Conservation (phyloP, 805 yeast genomes). For the Debaryomyces castellii region DNA sequence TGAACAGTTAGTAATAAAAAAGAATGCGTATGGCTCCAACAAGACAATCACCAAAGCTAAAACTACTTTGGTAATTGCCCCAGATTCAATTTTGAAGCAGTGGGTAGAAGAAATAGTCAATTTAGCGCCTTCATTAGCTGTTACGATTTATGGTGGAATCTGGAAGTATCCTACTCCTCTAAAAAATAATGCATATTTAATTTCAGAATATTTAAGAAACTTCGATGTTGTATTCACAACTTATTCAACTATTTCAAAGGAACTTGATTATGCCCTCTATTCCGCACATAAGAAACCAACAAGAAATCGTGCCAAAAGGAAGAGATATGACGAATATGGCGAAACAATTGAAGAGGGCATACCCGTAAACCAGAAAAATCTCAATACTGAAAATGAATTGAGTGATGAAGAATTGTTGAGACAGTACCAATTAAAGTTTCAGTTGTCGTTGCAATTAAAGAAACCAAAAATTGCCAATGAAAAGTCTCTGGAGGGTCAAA, state of each 20-base stretch:
- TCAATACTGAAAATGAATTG: neutral
- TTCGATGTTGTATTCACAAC: constrained; percentile 83
- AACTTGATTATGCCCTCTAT: constrained; percentile 76
- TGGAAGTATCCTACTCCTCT: constrained; percentile 21
- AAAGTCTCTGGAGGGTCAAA: constrained; percentile 16
- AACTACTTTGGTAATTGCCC: constrained; percentile 82
- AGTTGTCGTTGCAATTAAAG: constrained; percentile 18
- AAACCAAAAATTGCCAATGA: constrained; percentile 30
- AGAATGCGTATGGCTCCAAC: constrained; percentile 38
- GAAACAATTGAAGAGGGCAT: constrained; percentile 8
- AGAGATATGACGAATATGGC: constrained; percentile 6
- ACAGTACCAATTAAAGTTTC: constrained; percentile 26
- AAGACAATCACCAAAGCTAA: constrained; percentile 52
- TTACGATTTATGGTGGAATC: constrained; percentile 64
- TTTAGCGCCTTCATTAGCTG: constrained; percentile 58
- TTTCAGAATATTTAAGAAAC: constrained; percentile 55
- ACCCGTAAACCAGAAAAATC: neutral
- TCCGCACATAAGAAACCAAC: constrained; percentile 57
- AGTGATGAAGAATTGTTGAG: constrained; percentile 7
- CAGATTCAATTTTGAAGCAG: constrained; percentile 78
- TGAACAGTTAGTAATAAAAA: constrained; percentile 23
- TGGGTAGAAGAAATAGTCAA: constrained; percentile 76
- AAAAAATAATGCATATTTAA: constrained; percentile 32
- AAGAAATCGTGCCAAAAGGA: constrained; percentile 27
- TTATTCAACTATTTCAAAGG: constrained; percentile 67